Conservation (phyloP, 768 basidiomycete species). For the Floccularia luteovirens region DNA sequence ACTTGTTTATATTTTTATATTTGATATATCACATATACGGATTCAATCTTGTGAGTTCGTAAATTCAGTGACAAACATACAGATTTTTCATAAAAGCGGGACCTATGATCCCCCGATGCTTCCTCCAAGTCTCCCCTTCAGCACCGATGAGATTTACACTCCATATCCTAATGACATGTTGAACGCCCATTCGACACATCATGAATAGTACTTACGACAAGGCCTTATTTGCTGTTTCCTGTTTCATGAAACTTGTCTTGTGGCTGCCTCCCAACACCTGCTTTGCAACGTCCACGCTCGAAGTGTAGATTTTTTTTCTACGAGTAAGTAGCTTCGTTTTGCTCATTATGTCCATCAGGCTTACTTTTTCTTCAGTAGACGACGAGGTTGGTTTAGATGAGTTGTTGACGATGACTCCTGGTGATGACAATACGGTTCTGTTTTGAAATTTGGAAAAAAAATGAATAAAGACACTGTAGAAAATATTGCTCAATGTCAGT, state of each 20-base stretch:
- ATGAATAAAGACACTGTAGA: too few relatives aligned
- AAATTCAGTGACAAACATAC: conserved; percentile 11
- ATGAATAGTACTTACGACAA: conserved; percentile 8
- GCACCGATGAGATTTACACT: conserved; percentile 24
- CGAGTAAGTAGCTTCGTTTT: too few relatives aligned
- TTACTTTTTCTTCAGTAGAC: too few relatives aligned
- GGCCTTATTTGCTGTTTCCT: conserved; percentile 7
- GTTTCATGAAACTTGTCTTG: conserved; percentile 15
- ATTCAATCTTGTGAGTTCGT: not conserved
- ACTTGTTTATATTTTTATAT: conserved; percentile 22
- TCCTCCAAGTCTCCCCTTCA: conserved; percentile 23
- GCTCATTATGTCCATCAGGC: too few relatives aligned
- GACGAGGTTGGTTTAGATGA: too few relatives aligned
- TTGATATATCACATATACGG: not conserved
- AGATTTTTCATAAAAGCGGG: conserved; percentile 23
- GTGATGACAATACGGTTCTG: too few relatives aligned
- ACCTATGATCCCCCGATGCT: conserved; percentile 23
- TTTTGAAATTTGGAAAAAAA: too few relatives aligned
- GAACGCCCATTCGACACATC: not conserved
- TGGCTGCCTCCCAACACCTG: conserved; percentile 15
- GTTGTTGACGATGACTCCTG: too few relatives aligned
- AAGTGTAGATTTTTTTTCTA: conserved; percentile 18
- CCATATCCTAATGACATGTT: conserved; percentile 15
- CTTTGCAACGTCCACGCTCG: conserved; percentile 17
- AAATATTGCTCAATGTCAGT: too few relatives aligned